Evolutionary conservation across 2,329 filamentous ascomycete species (phyloP).

Genomic region (Karstenula rhodostoma): DNA sequence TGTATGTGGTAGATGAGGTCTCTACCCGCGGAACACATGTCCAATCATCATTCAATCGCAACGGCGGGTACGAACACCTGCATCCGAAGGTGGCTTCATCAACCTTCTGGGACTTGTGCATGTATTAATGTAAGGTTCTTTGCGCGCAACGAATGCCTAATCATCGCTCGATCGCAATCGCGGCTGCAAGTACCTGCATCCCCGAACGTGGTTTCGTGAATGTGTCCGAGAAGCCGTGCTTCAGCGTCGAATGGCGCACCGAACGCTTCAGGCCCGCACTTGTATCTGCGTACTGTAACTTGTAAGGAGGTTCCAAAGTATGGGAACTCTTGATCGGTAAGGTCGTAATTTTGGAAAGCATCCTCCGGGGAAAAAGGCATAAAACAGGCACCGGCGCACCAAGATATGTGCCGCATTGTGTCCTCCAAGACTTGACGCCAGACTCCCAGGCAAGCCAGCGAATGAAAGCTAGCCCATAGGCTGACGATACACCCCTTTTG

Average conservation of each 20-base stretch:
- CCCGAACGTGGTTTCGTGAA: background rate
- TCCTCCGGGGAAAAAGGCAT: background rate
- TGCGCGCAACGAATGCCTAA: background rate
- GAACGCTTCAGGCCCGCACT: background rate
- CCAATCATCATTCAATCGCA: background rate
- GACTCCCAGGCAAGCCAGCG: background rate
- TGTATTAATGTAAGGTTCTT: too few species aligned
- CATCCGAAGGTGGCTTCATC: background rate
- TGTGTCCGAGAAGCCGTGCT: background rate
- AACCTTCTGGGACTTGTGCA: too few species aligned
- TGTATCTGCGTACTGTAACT: background rate
- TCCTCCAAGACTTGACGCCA: background rate
- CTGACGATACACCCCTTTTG: background rate
- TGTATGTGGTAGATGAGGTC: background rate
- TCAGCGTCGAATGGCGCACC: constrained; percentile 1
- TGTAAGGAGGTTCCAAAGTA: background rate
- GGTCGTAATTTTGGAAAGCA: background rate
- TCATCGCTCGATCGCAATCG: background rate
- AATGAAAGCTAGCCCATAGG: background rate
- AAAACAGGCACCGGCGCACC: background rate
- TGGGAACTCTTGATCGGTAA: background rate
- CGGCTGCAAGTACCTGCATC: background rate
- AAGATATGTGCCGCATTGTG: background rate
- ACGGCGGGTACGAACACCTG: background rate
- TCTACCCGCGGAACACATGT: background rate